Percentiles rank a stretch among this genome's conserved stretches.
Evolutionary conservation across 1,139 yeast genomes (phyloP).

Genomic region (Candida frijolesensis): DNA sequence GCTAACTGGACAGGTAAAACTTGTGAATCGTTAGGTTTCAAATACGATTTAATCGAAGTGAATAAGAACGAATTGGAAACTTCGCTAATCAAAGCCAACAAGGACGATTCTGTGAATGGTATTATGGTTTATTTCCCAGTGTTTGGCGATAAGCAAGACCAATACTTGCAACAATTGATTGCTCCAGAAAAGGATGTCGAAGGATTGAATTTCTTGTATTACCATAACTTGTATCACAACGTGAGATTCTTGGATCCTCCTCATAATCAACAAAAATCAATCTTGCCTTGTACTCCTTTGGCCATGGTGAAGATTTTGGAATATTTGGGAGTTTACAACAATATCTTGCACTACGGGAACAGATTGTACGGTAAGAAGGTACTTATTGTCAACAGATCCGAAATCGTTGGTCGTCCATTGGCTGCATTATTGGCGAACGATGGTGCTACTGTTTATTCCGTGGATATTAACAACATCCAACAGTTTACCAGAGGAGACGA

Average conservation of each 20-base stretch:
- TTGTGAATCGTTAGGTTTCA: slow-evolving; percentile 80
- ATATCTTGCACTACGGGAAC: slow-evolving; percentile 82
- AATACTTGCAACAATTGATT: slow-evolving; percentile 89
- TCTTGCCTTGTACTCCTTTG: slow-evolving; percentile 93
- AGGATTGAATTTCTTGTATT: slow-evolving; percentile 87
- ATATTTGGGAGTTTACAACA: slow-evolving; percentile 84
- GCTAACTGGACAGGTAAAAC: slow-evolving; percentile 97
- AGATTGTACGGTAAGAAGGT: slow-evolving; percentile 90
- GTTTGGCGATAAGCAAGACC: slow-evolving; percentile 93
- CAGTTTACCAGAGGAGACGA: slow-evolving; percentile 95
- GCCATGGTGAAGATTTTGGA: slow-evolving; percentile 94
- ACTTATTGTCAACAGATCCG: slow-evolving; percentile 88
- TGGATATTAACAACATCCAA: slow-evolving; percentile 84
- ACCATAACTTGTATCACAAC: slow-evolving; percentile 93
- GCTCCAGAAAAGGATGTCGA: slow-evolving; percentile 90
- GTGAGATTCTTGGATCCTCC: slow-evolving; percentile 77
- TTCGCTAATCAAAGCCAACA: slow-evolving; percentile 78
- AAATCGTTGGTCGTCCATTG: slow-evolving; percentile 94
- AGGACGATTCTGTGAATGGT: slow-evolving; percentile 77
- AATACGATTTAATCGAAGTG: slow-evolving; percentile 73
- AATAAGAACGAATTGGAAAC: slow-evolving; percentile 85
- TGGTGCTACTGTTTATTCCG: slow-evolving; percentile 95
- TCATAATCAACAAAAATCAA: slow-evolving; percentile 70
- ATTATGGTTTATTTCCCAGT: slow-evolving; percentile 99
- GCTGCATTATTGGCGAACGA: slow-evolving; percentile 96